phyloP scores from a whole-genome alignment of 495 filamentous ascomycete genomes.

The Pseudoneurospora amorphoporcata region DNA sequence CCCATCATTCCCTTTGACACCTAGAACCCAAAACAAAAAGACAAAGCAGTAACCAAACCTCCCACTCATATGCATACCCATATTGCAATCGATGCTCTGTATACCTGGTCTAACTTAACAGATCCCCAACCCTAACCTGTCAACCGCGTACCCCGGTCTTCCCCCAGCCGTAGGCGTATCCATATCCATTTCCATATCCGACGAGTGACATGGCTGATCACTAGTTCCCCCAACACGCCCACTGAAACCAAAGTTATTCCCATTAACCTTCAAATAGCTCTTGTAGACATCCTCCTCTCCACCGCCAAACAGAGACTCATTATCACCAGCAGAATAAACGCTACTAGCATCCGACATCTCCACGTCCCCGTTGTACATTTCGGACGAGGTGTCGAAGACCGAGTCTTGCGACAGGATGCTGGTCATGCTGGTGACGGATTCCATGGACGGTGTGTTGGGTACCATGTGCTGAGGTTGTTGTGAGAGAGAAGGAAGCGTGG shows the following conservation, averaged over 20 bases:
- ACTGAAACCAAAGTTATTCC: neutral
- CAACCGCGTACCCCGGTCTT: constrained; percentile 1
- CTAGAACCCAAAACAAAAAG: neutral
- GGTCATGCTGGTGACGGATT: constrained; percentile 2
- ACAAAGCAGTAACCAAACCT: neutral
- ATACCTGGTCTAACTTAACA: constrained; percentile 2
- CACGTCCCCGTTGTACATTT: constrained; percentile 17
- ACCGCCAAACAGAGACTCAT: constrained; percentile 6
- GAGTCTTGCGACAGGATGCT: neutral
- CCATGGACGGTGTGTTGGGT: constrained; percentile 8
- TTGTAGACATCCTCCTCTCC: neutral
- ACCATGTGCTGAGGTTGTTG: neutral
- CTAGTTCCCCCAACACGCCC: neutral
- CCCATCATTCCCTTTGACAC: neutral
- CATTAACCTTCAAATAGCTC: neutral
- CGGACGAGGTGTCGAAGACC: neutral
- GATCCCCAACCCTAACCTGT: constrained; percentile 4
- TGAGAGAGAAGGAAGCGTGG: neutral
- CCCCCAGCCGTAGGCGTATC: constrained; percentile 21
- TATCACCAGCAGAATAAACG: constrained; percentile 18
- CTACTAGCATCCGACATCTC: constrained; percentile 36
- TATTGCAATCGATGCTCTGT: neutral
- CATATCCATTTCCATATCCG: constrained; percentile 21
- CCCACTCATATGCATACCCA: neutral
- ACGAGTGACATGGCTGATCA: neutral